Conservation (phyloP, 441 rosid genomes). For the Eruca vesicaria region DNA sequence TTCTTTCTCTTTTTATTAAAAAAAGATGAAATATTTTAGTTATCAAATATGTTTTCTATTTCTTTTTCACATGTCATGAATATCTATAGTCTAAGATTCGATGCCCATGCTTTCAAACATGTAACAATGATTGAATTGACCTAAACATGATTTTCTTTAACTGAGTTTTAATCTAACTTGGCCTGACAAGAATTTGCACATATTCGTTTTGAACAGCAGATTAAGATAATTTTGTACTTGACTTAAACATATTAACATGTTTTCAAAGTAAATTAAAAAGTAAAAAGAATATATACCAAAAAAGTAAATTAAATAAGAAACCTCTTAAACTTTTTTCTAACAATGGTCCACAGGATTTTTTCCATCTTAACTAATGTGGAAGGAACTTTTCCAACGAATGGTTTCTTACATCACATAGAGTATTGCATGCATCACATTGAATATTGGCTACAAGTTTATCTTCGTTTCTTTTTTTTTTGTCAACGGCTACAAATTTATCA, state of each 20-base stretch:
- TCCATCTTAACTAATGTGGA: not conserved
- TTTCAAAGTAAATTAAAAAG: not conserved
- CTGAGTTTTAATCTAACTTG: not conserved
- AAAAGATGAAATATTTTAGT: conserved; percentile 6
- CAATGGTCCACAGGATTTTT: not conserved
- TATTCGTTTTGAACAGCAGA: not conserved
- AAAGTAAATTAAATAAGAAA: too few relatives aligned
- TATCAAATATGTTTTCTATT: not conserved
- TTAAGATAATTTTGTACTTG: not conserved
- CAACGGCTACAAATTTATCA: not conserved
- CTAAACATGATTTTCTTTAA: not conserved
- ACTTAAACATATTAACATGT: not conserved
- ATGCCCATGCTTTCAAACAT: conserved; percentile 2
- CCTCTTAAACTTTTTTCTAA: not conserved
- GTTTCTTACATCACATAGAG: not conserved
- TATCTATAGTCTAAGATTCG: conserved; percentile 26
- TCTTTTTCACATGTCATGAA: not conserved
- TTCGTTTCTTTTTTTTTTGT: too few relatives aligned
- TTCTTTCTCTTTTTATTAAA: not conserved
- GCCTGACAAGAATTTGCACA: not conserved
- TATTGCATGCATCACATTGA: not conserved
- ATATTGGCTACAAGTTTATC: not conserved
- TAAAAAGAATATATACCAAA: not conserved
- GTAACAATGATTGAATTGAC: conserved; percentile 12
- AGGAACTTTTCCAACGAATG: not conserved